Conservation (phyloP, 2,329 filamentous ascomycete genomes). For the Hymenoscyphus occultus region DNA sequence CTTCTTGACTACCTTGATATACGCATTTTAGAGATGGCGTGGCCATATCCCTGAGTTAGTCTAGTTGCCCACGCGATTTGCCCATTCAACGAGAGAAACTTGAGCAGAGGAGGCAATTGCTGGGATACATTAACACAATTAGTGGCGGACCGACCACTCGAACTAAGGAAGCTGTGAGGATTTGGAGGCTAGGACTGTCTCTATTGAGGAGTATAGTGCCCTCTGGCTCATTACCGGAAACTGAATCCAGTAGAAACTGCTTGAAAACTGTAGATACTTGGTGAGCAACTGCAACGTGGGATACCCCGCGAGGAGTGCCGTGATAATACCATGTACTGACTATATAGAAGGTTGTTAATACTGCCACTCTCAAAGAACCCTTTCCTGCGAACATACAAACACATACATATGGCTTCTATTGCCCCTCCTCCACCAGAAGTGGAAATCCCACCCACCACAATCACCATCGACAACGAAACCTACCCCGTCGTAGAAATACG, state of each 20-base stretch:
- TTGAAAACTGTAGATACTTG: background rate
- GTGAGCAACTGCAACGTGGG: background rate
- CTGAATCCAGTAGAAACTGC: background rate
- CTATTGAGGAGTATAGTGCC: background rate
- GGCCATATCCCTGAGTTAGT: slow-evolving; percentile 34
- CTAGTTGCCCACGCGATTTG: background rate
- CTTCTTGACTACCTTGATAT: background rate
- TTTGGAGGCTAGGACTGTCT: background rate
- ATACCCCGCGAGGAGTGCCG: background rate
- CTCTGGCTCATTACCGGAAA: no score
- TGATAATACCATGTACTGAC: background rate
- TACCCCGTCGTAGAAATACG: slow-evolving; percentile 49
- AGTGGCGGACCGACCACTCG: background rate
- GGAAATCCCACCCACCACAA: slow-evolving; percentile 17
- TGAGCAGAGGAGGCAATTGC: background rate
- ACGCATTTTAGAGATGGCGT: slow-evolving; percentile 27
- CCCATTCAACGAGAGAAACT: background rate
- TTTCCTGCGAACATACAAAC: background rate
- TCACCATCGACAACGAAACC: slow-evolving; percentile 26
- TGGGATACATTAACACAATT: background rate
- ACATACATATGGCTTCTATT: background rate
- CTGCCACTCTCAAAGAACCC: background rate
- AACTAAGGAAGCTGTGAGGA: background rate
- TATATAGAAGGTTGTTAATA: background rate
- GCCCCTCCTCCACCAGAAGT: background rate